Conservation (phyloP, 176 grass and related monocot species). For the Olyra latifolia region DNA sequence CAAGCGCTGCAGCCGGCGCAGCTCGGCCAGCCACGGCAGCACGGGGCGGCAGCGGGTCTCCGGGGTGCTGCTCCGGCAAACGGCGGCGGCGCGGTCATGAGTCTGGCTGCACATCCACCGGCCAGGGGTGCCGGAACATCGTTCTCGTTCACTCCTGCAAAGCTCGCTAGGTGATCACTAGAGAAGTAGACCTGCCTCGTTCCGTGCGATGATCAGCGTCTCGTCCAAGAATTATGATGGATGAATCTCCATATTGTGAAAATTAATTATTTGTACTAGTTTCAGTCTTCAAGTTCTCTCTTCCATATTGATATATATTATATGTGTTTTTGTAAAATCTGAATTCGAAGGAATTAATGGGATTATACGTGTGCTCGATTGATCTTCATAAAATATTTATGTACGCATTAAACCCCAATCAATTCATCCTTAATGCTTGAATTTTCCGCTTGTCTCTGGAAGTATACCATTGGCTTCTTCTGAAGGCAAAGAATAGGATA, state of each 20-base stretch:
- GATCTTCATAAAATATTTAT: no score
- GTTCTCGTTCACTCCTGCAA: neutral
- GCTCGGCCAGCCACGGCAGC: conserved; percentile 8
- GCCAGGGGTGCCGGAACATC: neutral
- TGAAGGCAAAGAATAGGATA: no score
- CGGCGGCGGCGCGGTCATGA: neutral
- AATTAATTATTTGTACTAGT: conserved; percentile 1
- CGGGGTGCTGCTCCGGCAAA: neutral
- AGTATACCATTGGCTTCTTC: no score
- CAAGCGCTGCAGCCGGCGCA: neutral
- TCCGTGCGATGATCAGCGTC: neutral
- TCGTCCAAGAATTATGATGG: neutral
- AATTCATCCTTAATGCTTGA: no score
- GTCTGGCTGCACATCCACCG: neutral
- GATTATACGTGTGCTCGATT: no score
- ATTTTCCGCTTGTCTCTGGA: no score
- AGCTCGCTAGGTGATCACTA: neutral
- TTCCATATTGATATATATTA: neutral
- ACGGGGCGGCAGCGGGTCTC: neutral
- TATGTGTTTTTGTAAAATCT: neutral
- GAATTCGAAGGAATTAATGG: no score
- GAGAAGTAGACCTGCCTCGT: neutral
- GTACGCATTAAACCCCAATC: no score
- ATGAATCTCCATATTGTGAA: neutral
- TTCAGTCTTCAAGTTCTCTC: neutral